These are phyloP conservation scores for Trametes maxima DNA, from an alignment of 768 basidiomycete species.

Conservation along the genomic window DNA sequence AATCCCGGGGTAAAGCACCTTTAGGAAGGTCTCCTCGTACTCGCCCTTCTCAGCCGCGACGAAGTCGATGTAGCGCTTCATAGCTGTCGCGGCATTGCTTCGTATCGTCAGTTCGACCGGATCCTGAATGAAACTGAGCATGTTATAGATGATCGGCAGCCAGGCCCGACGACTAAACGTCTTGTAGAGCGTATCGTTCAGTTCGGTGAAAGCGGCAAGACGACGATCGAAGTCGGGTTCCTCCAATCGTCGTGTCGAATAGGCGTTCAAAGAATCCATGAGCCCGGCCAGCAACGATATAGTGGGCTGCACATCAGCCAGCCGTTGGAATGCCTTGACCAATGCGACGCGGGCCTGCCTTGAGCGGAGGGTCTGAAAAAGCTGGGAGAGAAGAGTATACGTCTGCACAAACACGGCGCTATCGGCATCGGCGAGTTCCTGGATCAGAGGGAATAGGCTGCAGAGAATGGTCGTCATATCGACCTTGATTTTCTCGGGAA, in stretches of 20 bases:
- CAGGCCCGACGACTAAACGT: constrained; percentile 57
- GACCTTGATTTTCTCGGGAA: constrained; percentile 86
- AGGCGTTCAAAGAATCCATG: constrained; percentile 78
- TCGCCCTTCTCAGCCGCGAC: constrained; percentile 46
- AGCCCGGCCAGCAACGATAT: constrained; percentile 55
- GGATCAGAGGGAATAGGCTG: constrained; percentile 66
- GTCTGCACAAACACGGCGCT: constrained; percentile 51
- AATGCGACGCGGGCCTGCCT: constrained; percentile 72
- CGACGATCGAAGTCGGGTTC: constrained; percentile 94
- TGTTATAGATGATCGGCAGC: constrained; percentile 82
- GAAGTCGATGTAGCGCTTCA: constrained; percentile 78
- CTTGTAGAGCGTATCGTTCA: constrained; percentile 69
- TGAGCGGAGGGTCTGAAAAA: constrained; percentile 78
- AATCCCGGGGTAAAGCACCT: constrained; percentile 72
- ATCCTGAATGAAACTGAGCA: constrained; percentile 86
- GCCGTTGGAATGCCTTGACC: constrained; percentile 60
- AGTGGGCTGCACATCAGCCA: constrained; percentile 49
- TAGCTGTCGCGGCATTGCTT: constrained; percentile 71
- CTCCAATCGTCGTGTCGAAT: constrained; percentile 77
- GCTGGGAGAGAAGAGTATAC: constrained; percentile 67
- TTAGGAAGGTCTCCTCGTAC: constrained; percentile 58
- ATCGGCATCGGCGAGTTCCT: constrained; percentile 52
- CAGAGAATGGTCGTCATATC: constrained; percentile 75
- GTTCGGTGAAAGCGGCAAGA: constrained; percentile 65
- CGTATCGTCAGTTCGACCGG: constrained; percentile 85